These are phyloP conservation scores for Cubamyces lactineus DNA, from an alignment of 768 basidiomycete genomes.

Conservation along the genomic window DNA sequence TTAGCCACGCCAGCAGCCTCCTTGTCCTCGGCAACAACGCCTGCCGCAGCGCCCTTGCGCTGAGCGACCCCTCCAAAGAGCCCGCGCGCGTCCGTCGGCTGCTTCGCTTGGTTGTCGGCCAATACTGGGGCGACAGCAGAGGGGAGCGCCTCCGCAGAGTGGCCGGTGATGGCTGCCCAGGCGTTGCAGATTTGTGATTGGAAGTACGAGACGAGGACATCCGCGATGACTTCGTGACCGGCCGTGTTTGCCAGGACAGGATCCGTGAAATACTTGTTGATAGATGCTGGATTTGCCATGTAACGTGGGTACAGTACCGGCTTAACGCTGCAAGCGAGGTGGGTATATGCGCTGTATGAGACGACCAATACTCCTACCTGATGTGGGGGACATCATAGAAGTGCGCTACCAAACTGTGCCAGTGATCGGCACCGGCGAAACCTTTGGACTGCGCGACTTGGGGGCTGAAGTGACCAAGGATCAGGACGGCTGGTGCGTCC, in stretches of 20 bases:
- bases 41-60: conserved; percentile 66
- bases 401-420: conserved; percentile 89
- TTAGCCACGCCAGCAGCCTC: conserved; percentile 15
- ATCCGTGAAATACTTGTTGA: conserved; percentile 78
- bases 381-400: conserved; percentile 98
- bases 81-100: conserved; percentile 55
- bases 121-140: conserved; percentile 37
- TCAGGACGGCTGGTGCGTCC: conserved; percentile 88
- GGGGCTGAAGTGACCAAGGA: conserved; percentile 95
- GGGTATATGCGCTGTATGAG: background rate
- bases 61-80: conserved; percentile 87
- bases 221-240: conserved; percentile 89
- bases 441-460: conserved; percentile 80
- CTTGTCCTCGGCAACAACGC: conserved; percentile 39
- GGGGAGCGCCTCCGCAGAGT: conserved; percentile 61
- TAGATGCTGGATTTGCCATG: conserved; percentile 68
- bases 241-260: conserved; percentile 75
- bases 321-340: conserved; percentile 57
- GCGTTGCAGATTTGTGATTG: conserved; percentile 86
- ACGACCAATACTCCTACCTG: conserved; percentile 43
- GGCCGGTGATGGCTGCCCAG: conserved; percentile 76
- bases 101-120: conserved; percentile 40
- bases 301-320: conserved; percentile 82
- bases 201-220: conserved; percentile 89
- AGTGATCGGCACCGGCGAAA: conserved; percentile 88